These are phyloP conservation scores for Colletotrichum phormii DNA, from an alignment of 2,329 filamentous ascomycete genomes.

Conservation along the genomic window DNA sequence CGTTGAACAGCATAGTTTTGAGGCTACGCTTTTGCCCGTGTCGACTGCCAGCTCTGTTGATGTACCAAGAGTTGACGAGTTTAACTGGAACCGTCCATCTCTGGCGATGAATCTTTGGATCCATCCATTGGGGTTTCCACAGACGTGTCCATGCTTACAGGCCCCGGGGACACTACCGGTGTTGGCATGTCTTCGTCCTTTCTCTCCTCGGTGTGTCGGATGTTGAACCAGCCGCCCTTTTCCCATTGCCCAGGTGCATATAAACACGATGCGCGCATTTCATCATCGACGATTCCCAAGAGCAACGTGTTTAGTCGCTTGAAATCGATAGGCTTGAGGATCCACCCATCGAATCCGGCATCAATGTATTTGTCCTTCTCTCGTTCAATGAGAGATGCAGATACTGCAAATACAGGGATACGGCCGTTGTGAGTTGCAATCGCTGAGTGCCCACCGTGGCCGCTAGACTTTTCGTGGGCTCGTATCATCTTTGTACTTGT, in stretches of 20 bases:
- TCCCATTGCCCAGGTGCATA: conserved; percentile 84
- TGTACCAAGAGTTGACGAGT: neutral
- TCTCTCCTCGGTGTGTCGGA: conserved; percentile 32
- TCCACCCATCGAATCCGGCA: conserved; percentile 90
- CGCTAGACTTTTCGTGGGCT: conserved; percentile 70
- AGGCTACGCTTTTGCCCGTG: neutral
- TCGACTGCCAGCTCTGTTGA: too few species aligned
- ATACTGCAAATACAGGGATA: conserved; percentile 87
- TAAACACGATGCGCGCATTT: conserved; percentile 69
- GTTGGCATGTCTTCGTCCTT: neutral
- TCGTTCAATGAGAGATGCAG: conserved; percentile 81
- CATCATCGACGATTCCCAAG: conserved; percentile 72
- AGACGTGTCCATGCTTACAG: neutral
- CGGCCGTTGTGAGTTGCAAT: conserved; percentile 71
- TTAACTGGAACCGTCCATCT: neutral
- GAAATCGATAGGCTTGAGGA: conserved; percentile 89
- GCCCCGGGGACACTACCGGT: neutral
- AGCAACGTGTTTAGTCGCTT: conserved; percentile 77
- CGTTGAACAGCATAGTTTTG: too few species aligned
- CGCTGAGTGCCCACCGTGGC: conserved; percentile 64
- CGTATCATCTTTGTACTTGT: conserved; percentile 87
- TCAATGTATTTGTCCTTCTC: conserved; percentile 77
- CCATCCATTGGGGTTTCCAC: neutral
- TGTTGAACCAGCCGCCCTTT: conserved; percentile 82
- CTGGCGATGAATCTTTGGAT: neutral